These are phyloP conservation scores for Bretziella fagacearum DNA, from an alignment of 2,329 filamentous ascomycete species.

Conservation along the genomic window DNA sequence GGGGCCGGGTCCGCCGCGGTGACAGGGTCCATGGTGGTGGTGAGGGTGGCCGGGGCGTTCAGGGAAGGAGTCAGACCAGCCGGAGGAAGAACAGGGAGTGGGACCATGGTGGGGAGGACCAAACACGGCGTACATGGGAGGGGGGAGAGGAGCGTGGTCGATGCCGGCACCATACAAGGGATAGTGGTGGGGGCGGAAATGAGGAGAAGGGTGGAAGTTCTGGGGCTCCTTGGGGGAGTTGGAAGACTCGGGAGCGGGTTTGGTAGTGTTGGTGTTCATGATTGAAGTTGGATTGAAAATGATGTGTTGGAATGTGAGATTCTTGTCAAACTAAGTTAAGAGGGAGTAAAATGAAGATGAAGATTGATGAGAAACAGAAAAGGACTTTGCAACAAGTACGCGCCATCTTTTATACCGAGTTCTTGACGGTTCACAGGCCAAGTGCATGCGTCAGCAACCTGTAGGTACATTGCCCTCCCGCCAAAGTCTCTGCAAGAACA, in stretches of 20 bases:
- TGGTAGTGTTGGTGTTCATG: neutral
- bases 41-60: neutral
- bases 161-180: neutral
- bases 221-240: no score
- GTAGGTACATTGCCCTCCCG: neutral
- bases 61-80: neutral
- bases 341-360: neutral
- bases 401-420: neutral
- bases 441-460: neutral
- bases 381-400: neutral
- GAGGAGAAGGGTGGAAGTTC: neutral
- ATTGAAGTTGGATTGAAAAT: neutral
- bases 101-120: neutral
- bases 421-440: neutral
- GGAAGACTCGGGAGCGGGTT: neutral
- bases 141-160: neutral
- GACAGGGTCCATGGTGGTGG: neutral
- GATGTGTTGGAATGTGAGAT: no score
- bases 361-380: neutral
- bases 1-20: neutral
- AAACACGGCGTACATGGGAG: no score
- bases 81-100: neutral
- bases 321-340: no score
- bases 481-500: neutral
- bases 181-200: neutral